These are phyloP conservation scores for Phaeosphaeriaceae sp. DNA, from an alignment of 2,329 filamentous ascomycete species.

Conservation along the genomic window DNA sequence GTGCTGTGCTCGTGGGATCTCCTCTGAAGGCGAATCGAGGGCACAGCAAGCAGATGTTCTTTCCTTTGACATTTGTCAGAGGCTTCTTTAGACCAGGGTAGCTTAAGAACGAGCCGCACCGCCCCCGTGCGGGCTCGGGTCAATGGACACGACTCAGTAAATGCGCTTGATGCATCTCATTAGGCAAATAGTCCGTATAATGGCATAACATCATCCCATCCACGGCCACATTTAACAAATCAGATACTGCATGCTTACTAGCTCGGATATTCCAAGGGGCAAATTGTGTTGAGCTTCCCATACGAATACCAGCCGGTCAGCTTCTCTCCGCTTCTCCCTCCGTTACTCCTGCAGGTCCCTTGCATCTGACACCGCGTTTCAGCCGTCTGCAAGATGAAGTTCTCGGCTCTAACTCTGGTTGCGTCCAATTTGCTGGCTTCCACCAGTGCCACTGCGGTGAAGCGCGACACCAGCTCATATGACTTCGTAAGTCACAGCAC, in stretches of 20 bases:
- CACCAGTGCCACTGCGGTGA: slow-evolving; percentile 4
- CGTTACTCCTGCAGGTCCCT: not conserved
- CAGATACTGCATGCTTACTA: not conserved
- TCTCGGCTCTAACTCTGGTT: slow-evolving; percentile 4
- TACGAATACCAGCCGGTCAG: slow-evolving; percentile 7
- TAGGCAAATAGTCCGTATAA: not conserved
- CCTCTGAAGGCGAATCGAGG: not conserved
- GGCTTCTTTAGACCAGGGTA: not conserved
- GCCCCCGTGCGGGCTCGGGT: not conserved
- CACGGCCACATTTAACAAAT: not conserved
- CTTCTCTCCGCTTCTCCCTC: not conserved
- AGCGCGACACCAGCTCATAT: slow-evolving; percentile 8
- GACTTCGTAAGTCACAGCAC: slow-evolving; percentile 12
- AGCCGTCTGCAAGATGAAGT: slow-evolving; percentile 12
- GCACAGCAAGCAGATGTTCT: not conserved
- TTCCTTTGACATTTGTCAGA: not conserved
- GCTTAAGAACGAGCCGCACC: not conserved
- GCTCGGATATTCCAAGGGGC: not conserved
- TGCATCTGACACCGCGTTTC: slow-evolving; percentile 1
- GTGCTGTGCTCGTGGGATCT: not conserved
- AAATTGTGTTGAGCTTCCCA: not conserved
- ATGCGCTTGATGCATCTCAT: not conserved
- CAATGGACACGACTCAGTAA: not conserved
- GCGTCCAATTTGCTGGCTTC: slow-evolving; percentile 8
- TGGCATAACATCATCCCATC: not conserved